Conservation (phyloP, 2,329 filamentous ascomycete species). For the Colletotrichum orbiculare region DNA sequence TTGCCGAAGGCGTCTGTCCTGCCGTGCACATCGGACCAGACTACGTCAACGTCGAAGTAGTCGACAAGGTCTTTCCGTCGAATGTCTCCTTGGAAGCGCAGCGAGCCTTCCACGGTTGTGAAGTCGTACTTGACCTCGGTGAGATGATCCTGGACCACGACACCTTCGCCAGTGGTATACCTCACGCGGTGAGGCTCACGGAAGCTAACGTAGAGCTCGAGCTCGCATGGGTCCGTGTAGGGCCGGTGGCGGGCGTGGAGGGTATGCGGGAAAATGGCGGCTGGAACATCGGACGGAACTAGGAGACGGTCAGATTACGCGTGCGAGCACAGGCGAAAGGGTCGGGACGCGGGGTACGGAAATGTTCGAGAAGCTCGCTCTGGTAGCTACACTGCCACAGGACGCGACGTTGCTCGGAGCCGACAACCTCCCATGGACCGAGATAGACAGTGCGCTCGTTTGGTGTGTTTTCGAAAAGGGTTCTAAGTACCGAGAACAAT, state of each 20-base stretch:
- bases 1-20: constrained; percentile 62
- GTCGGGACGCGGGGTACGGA: constrained; percentile 49
- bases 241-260: constrained; percentile 62
- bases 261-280: constrained; percentile 60
- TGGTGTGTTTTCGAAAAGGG: constrained; percentile 60
- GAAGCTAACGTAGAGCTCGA: constrained; percentile 62
- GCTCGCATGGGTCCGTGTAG: constrained; percentile 60
- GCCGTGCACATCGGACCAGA: constrained; percentile 62
- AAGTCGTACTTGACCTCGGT: constrained; percentile 63
- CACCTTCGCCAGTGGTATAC: constrained; percentile 58
- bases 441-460: constrained; percentile 63
- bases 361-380: constrained; percentile 63
- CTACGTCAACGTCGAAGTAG: constrained; percentile 64
- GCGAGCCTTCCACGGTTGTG: constrained; percentile 58
- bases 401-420: constrained; percentile 59
- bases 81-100: constrained; percentile 61
- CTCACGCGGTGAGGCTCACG: constrained; percentile 59
- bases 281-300: constrained; percentile 59
- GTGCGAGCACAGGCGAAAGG: neutral
- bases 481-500: constrained; percentile 47
- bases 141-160: constrained; percentile 60
- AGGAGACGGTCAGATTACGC: constrained; percentile 28
- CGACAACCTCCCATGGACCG: constrained; percentile 64
- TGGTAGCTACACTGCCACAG: constrained; percentile 65
- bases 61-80: constrained; percentile 59